Evolutionary conservation across 2,329 filamentous ascomycete genomes (phyloP), one percentile per base, ranked within the genome.

Genomic region (Fusarium hostae): DNA sequence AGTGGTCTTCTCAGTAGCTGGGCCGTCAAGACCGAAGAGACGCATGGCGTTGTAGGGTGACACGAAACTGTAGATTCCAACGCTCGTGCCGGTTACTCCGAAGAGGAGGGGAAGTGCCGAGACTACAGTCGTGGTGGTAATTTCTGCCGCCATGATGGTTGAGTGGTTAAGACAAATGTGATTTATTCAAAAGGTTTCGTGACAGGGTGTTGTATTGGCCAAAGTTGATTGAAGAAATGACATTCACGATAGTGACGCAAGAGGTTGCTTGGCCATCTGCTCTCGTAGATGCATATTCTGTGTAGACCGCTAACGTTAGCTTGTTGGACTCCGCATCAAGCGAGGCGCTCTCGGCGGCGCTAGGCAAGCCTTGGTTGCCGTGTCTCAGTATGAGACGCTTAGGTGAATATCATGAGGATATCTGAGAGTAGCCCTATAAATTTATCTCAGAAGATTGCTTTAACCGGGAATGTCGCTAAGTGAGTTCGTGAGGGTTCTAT

Each of bases 21-120:
- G 22, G 10, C 8, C 20, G 2, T 39, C 47, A 15, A 72, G 43
- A 3, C 69, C 69, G 9, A 70, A 72, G 15, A 47, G 35, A 18
- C 60, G 69, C 11, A 70, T 59, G 20, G 65, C 35, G n/a, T 66
- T 35, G 26, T 44, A 55, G 12, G 69, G 69, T 1, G 69, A 72
- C 2, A 72, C 43, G 35, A 72, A 72, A 47, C 69, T 70, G 47
- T 72, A 72, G 32, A 72, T 66, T 34, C 69, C 69, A 20, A 72
- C 24, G 20, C 69, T 55, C 6, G 63, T 50, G 26, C 65, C 37
- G 0, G 56, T 52, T 18, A 70, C 32, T 39, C 69, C 52, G n/a
- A 72, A 65, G 43, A 72, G 26, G 26, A 70, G 32, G 24, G 69
- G 69, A 20, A 72, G 16, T 9, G 47, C 59, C 10, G 69, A 65